Evolutionary conservation across 202 grass and related monocot species (phyloP), one percentile per base, ranked within the genome.

Genomic region (Schoenoplectus triqueter): DNA sequence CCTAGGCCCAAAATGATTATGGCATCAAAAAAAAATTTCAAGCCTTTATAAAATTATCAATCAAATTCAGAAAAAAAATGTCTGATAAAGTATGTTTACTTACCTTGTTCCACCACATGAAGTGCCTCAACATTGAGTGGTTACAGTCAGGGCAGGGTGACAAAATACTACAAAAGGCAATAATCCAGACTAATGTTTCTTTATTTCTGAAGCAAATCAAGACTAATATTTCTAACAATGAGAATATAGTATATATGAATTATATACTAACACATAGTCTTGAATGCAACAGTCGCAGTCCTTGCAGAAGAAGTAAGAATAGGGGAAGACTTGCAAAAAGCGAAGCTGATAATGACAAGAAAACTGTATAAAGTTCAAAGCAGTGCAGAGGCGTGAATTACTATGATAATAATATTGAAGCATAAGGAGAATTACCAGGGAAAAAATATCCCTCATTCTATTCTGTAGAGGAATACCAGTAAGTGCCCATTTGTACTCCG

Each of bases 71-170:
- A 78, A 88, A 65, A 5, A 82, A 66, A 51, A 20, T 86, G 64
- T 45, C 7, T 46, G 59, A 63, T 46, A 64, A 47, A 60, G 55
- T 17, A 19, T 10, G 59, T 66, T 75, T 61, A 57, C 86, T 84
- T 80, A 94, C 95, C 81, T 88, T 94, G 84, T 95, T 98, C 92
- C 92, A 98, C 95, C 92, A 98, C 80, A 89, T 95, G 45, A 98
- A 98, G 70, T 98, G 95, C 77, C 95, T 90, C 10, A 90, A 85
- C 55, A 57, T 88, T 56, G 95, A 94, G 87, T 97, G 95, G 88
- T 84, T 84, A 86, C 95, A 97, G 22, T 83, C 80, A 51, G 11
- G 8, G 7, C 95, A 97, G 31, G 84, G 88, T 80, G 83, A 18
- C 15, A 3, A 85, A 86, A 89, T 57, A 81, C 95, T 97, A 67